phyloP scores from a whole-genome alignment of 768 basidiomycete genomes.

The Botryobasidium botryosum region DNA sequence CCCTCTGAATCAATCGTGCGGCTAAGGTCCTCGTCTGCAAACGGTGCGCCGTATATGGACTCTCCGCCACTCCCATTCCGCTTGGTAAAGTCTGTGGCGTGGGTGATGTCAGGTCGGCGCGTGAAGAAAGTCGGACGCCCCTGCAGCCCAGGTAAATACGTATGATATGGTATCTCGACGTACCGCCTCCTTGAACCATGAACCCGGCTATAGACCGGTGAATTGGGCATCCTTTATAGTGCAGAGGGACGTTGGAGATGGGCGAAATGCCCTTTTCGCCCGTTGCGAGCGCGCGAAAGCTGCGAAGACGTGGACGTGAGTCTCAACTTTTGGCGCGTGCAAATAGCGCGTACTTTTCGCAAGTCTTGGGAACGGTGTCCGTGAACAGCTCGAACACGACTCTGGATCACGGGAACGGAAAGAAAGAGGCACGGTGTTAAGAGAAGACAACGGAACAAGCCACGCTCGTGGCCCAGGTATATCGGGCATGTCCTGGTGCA shows the following conservation, averaged over 20 bases:
- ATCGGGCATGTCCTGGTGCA: neutral
- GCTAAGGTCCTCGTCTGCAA: constrained; percentile 60
- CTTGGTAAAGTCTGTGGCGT: constrained; percentile 48
- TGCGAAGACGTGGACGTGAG: constrained; percentile 18
- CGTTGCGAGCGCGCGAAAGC: constrained; percentile 75
- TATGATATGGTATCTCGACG: constrained; percentile 10
- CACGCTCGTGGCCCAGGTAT: neutral
- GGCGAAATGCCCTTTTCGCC: constrained; percentile 66
- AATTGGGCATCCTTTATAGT: constrained; percentile 64
- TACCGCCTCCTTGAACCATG: constrained; percentile 71
- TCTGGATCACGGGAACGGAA: constrained; percentile 21
- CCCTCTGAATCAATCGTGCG: constrained; percentile 48
- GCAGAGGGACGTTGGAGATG: constrained; percentile 46
- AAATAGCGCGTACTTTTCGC: constrained; percentile 46
- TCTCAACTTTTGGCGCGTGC: neutral
- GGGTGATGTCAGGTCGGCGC: neutral
- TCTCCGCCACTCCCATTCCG: constrained; percentile 69
- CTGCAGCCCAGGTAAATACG: too few species aligned
- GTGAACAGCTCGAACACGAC: constrained; percentile 61
- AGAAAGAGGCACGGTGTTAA: neutral
- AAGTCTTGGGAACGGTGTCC: constrained; percentile 56
- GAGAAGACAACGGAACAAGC: too few species aligned
- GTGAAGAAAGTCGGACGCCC: too few species aligned
- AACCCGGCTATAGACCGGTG: constrained; percentile 67
- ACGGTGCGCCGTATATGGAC: constrained; percentile 60